Evolutionary conservation across 345 rosid species (phyloP), one percentile per base, ranked within the genome.

Genomic region (Salix suchowensis): DNA sequence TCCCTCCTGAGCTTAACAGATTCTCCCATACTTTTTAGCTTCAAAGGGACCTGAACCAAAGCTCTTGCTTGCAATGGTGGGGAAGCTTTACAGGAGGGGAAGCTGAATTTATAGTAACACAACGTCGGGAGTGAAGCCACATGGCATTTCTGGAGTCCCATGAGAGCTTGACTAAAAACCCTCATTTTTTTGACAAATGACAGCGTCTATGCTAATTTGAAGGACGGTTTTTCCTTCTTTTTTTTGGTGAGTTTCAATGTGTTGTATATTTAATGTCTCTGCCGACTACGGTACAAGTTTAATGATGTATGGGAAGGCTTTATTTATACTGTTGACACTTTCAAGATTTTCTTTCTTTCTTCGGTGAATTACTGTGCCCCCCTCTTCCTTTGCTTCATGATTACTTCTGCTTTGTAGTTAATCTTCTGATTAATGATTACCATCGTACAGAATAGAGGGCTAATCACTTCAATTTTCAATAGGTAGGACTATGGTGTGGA

Each of bases 1-100:
- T 89, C 93, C 93, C 93, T 89, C 93, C 93, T 89, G 93, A 89
- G 93, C 93, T 89, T 88, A 69, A 88, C 85, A 77, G 93, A 89
- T 84, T 84, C 88, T 86, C 85, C 90, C 68, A 70, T 82, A 84
- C 91, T 82, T 44, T 3, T 21, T 7, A 5, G 39, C 61, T n/a
- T 34, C 48, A 0, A 0, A 5, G 18, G 32, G 26, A 55, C 37
- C n/a, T 12, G 7, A 21, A 10, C 21, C 30, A 15, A 2, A 28
- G 73, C 61, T 26, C 19, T 16, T 12, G 39, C 6, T 2, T 10
- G 21, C 32, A 68, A 30, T 71, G 77, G 58, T 13, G 79, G 60
- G 67, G 76, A 58, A 70, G 37, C 21, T 21, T 10, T 0, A 4
- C 0, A 19, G 28, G 30, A 14, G 50, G 39, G 42, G 65, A n/a